A percentile compares a stretch with the other conserved stretches of the same genome.
phyloP scores from a whole-genome alignment of 106 monocot species.

The Apostasia ramifera region DNA sequence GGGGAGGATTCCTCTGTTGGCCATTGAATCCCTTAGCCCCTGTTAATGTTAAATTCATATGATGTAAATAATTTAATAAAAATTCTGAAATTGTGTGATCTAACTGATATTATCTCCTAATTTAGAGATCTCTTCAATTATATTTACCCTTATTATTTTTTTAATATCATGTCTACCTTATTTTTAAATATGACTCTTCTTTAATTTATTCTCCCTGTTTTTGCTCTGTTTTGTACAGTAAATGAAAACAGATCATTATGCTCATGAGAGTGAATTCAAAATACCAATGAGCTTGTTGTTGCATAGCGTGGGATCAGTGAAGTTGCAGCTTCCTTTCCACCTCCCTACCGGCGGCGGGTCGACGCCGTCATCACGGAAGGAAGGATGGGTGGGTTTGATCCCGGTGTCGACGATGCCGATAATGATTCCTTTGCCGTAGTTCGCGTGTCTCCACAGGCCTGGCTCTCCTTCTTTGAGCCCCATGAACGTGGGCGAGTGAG shows the following conservation, averaged over 20 bases:
- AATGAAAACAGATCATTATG: too few species aligned
- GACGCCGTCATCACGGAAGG: constrained; percentile 3
- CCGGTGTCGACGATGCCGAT: constrained; percentile 23
- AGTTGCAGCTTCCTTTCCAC: background rate
- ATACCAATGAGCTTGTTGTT: background rate
- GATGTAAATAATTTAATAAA: too few species aligned
- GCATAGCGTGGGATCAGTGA: background rate
- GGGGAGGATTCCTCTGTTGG: background rate
- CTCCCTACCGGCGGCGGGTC: background rate
- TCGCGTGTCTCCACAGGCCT: background rate
- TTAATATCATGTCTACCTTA: too few species aligned
- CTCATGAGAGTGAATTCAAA: too few species aligned
- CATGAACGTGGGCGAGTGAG: constrained; percentile 13
- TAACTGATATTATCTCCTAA: too few species aligned
- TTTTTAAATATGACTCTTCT: too few species aligned
- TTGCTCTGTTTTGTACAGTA: too few species aligned
- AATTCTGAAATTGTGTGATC: too few species aligned
- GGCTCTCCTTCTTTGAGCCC: background rate
- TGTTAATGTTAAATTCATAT: too few species aligned
- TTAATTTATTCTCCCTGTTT: too few species aligned
- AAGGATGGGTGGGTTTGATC: constrained; percentile 16
- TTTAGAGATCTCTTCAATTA: too few species aligned
- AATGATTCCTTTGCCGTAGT: background rate
- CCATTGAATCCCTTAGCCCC: background rate
- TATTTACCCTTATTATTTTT: too few species aligned